Conservation (phyloP, 1,284 basidiomycete species). For the Ganoderma multipileum region DNA sequence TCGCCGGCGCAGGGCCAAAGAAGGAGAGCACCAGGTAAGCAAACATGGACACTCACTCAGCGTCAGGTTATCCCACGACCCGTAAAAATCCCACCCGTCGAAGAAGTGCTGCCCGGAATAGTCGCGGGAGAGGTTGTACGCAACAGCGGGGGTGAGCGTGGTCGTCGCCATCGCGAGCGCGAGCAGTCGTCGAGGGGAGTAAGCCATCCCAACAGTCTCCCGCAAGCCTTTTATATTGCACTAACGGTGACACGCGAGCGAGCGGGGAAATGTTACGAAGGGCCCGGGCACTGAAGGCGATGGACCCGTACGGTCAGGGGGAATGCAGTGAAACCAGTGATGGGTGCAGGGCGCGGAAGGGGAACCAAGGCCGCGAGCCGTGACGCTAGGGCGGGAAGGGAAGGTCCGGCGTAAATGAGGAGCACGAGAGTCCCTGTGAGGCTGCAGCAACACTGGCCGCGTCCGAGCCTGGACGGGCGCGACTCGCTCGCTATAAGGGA, state of each 20-base stretch:
- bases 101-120: conserved; percentile 64
- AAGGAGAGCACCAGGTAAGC: conserved; percentile 18
- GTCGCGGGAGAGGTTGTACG: conserved; percentile 53
- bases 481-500: neutral
- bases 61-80: conserved; percentile 65
- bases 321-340: neutral
- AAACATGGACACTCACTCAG: conserved; percentile 51
- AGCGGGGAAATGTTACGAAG: neutral
- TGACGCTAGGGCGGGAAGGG: neutral
- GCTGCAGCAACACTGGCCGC: neutral
- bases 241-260: neutral
- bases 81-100: conserved; percentile 65
- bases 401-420: neutral
- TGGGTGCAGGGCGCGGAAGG: neutral
- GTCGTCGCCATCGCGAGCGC: conserved; percentile 7
- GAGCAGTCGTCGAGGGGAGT: neutral
- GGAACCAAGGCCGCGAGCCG: neutral
- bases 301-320: neutral
- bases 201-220: neutral
- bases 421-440: conserved; percentile 1
- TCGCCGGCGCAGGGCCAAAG: neutral
- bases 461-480: neutral
- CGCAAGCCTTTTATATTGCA: neutral
- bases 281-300: neutral
- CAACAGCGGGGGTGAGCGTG: conserved; percentile 16